Evolutionary conservation across 2,329 filamentous ascomycete genomes (phyloP), one percentile per base, ranked within the genome.

Genomic region (Plectosphaerella plurivora): DNA sequence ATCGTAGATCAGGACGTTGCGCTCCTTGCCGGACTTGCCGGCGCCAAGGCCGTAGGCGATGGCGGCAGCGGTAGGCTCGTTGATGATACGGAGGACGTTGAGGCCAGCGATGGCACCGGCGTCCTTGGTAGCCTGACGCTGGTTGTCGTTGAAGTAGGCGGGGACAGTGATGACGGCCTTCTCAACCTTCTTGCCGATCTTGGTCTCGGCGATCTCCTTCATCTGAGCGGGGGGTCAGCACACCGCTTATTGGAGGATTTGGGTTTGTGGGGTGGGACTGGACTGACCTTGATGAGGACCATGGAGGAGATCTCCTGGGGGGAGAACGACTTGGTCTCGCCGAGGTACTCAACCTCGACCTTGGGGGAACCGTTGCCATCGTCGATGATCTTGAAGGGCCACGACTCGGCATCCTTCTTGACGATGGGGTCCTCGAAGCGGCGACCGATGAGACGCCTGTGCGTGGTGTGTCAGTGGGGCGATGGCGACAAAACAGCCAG

Each of bases 131-230:
- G 94, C 90, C 79, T 97, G 94, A 79, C 94, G 89, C 83, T 99
- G 94, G 83, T 96, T 96, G 86, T 99, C 94, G 84, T 97, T 97
- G 90, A 99, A 99, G 85, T 99, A 99, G 71, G 94, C 94, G 54
- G 94, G 94, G 54, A 97, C 94, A 58, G 94, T 99, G 75, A 99
- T 92, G 73, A 99, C 94, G 60, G 94, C 94, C 86, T 97, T 97
- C 79, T 94, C 87, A 68, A 97, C 92, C 82, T 94, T 96, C 88
- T 95, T 96, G 76, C 91, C 94, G 66, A 99, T 86, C 85, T 99
- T 97, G 75, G 82, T 83, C 83, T 99, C 94, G 68, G 94, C 94
- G 72, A 97, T 91, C 79, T 99, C 94, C 84, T 96, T 96, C 93
- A 97, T 97, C 93, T 96, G 67, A 33, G 62, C 52, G 9, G 45